These are phyloP conservation scores for Boletus hoseneyae DNA, from an alignment of 1,284 basidiomycete species.

Conservation along the genomic window DNA sequence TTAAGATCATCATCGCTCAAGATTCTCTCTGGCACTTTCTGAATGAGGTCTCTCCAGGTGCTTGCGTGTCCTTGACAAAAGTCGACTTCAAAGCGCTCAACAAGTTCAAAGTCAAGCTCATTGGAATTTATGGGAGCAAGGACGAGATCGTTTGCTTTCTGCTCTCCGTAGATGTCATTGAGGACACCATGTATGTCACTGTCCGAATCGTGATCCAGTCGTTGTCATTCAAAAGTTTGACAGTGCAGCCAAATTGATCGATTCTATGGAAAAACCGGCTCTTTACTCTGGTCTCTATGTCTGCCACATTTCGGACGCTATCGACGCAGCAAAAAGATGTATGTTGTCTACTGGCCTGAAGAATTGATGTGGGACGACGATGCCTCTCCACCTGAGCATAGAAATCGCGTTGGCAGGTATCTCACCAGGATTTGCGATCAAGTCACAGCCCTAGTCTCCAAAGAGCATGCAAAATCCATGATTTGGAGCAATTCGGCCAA, in stretches of 20 bases:
- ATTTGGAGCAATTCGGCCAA: slow-evolving; percentile 39
- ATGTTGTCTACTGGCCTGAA: slow-evolving; percentile 61
- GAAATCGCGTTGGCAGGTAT: slow-evolving; percentile 52
- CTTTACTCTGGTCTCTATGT: slow-evolving; percentile 54
- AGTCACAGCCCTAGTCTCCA: slow-evolving; percentile 44
- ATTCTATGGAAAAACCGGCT: slow-evolving; percentile 21
- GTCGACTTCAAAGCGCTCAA: slow-evolving; percentile 53
- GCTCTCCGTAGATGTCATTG: slow-evolving; percentile 32
- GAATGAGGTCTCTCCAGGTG: slow-evolving; percentile 44
- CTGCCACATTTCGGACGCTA: slow-evolving; percentile 15
- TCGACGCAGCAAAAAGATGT: slow-evolving; percentile 30
- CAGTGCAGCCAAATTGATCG: slow-evolving; percentile 15
- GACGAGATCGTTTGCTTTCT: slow-evolving; percentile 47
- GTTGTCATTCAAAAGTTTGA: background rate
- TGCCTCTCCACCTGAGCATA: slow-evolving; percentile 42
- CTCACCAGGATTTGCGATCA: slow-evolving; percentile 56
- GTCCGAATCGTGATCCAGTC: background rate
- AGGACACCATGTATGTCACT: slow-evolving; percentile 36
- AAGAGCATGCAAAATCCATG: slow-evolving; percentile 41
- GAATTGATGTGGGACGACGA: slow-evolving; percentile 56
- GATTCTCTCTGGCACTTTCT: slow-evolving; percentile 43
- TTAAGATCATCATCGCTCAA: slow-evolving; percentile 58
- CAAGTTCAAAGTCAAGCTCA: slow-evolving; percentile 39
- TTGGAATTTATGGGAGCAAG: slow-evolving; percentile 56
- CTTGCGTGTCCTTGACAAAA: slow-evolving; percentile 49